phyloP scores from a whole-genome alignment of 2,329 filamentous ascomycete species.

The Colletotrichum limetticola region DNA sequence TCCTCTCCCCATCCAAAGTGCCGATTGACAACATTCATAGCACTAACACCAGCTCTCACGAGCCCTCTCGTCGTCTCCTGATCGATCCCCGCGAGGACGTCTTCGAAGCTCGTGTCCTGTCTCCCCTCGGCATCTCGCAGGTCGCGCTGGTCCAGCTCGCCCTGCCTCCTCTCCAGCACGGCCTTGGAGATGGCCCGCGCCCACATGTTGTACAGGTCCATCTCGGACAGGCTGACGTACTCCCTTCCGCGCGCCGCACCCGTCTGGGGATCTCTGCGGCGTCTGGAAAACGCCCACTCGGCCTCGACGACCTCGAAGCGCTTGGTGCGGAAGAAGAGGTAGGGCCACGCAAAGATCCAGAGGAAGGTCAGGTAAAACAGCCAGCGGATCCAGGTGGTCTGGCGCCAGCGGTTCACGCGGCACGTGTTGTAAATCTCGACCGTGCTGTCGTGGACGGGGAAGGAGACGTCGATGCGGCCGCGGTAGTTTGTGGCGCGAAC shows the following conservation, averaged over 20 bases:
- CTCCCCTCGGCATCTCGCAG: conserved; percentile 55
- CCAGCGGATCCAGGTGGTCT: conserved; percentile 71
- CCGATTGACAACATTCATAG: conserved; percentile 63
- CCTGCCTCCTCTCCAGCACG: conserved; percentile 67
- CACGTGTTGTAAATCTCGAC: conserved; percentile 74
- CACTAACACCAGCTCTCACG: conserved; percentile 59
- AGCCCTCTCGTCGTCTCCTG: conserved; percentile 54
- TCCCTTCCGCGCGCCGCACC: conserved; percentile 40
- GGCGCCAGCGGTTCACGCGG: conserved; percentile 72
- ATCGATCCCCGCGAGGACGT: conserved; percentile 45
- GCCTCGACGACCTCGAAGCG: conserved; percentile 72
- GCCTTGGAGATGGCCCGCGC: conserved; percentile 67
- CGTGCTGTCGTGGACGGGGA: conserved; percentile 66
- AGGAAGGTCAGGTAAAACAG: conserved; percentile 74
- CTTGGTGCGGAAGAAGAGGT: conserved; percentile 74
- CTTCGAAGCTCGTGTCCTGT: conserved; percentile 45
- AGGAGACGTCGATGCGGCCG: conserved; percentile 67
- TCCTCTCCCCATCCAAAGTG: conserved; percentile 64
- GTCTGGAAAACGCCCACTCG: conserved; percentile 67
- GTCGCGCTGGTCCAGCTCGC: conserved; percentile 67
- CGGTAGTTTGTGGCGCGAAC: conserved; percentile 75
- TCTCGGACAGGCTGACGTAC: conserved; percentile 66
- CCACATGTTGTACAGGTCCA: conserved; percentile 74
- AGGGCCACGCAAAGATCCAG: conserved; percentile 78
- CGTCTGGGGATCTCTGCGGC: conserved; percentile 21